Evolutionary conservation across 1,139 yeast species (phyloP), one percentile per base, ranked within the genome.

Genomic region (Spencermartinsiella ligniputridi): DNA sequence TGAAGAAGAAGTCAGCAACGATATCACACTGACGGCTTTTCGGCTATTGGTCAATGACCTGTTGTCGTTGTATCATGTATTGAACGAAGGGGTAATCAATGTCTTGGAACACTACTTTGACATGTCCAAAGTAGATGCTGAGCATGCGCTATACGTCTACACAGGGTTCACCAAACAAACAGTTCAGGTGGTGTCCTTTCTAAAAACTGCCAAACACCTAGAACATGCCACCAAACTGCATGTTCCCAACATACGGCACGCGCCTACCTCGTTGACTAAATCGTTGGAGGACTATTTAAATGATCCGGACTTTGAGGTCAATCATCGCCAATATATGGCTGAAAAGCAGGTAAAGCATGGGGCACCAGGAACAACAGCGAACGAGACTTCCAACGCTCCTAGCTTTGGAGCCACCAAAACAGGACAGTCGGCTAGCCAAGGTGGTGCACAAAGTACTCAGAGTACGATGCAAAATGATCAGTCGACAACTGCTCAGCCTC

Each of bases 181-280:
- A 0, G 82, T 83, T 45, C 83, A 83, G 59, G 97, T 90, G 16
- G 92, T 92, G 37, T 84, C 82, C 55, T 92, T 84, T 63, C 73
- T 92, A 57, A 79, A 95, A 55, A 82, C 85, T 16, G 98, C 97
- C 3, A 90, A 92, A 61, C 90, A 84, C 61, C 71, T 87, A 55
- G 96, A 88, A 62, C 78, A 81, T 59, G 80, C 92, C 2, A 88
- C 97, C 1, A 89, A 89, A 57, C 71, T 92, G 50, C 89, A 85
- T 60, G 96, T 92, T 24, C 98, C 98, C 21, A 90, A 96, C 12
- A 90, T 92, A 50, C 88, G 88, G 63, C 98, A 92, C 66, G 97
- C 97, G 0, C 97, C 97, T 12, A 90, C 97, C 1, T 94, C 96
- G 21, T 74, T 92, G 56, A 85, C 96, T 6, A 75, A 82, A 35